Conservation (phyloP, 2,329 filamentous ascomycete genomes). For the Hymenoscyphus albidus region DNA sequence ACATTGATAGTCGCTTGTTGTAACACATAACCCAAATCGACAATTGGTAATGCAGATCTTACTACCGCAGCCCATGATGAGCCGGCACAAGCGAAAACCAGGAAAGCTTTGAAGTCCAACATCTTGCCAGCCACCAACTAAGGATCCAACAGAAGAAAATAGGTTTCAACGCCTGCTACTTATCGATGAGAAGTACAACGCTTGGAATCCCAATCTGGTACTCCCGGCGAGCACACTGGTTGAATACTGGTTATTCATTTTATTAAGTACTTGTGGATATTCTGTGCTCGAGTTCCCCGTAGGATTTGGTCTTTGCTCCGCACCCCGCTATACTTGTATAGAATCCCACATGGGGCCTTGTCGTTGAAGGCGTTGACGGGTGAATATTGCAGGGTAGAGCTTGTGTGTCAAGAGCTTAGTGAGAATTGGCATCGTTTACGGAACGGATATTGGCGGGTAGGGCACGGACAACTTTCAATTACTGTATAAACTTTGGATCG, state of each 20-base stretch:
- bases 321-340: background rate
- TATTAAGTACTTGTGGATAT: background rate
- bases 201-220: background rate
- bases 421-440: background rate
- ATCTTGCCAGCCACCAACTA: background rate
- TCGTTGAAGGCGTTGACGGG: background rate
- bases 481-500: too few relatives aligned
- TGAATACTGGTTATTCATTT: background rate
- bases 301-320: background rate
- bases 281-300: background rate
- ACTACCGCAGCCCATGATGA: background rate
- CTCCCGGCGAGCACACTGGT: background rate
- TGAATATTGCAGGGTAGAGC: background rate
- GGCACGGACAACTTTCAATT: too few relatives aligned
- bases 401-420: background rate
- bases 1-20: conserved; percentile 33
- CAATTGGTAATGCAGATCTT: conserved; percentile 20
- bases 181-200: background rate
- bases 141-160: background rate
- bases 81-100: background rate
- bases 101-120: background rate
- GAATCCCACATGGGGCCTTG: background rate
- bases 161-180: background rate
- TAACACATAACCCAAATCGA: conserved; percentile 34
- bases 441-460: too few relatives aligned